phyloP scores from a whole-genome alignment of 352 stramenopile genomes.

The Phytophthora fragariae region DNA sequence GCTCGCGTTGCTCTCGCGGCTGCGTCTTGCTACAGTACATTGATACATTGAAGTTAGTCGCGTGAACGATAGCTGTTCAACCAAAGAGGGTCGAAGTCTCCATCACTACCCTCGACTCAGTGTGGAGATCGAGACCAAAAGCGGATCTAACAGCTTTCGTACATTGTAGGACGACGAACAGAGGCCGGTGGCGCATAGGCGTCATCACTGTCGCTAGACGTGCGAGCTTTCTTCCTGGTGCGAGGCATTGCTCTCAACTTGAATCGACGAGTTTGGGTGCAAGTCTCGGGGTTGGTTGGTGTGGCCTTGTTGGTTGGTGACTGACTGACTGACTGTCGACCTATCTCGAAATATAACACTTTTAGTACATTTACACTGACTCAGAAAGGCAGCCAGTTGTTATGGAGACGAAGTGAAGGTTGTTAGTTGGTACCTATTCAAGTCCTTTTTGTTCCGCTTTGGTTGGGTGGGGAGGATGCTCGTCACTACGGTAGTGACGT shows the following conservation, averaged over 20 bases:
- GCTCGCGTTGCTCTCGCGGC: slow-evolving; percentile 40
- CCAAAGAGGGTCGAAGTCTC: neutral
- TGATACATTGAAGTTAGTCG: neutral
- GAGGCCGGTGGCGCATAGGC: slow-evolving; percentile 35
- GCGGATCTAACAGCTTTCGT: slow-evolving; percentile 29
- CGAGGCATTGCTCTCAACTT: slow-evolving; percentile 35
- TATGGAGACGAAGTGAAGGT: slow-evolving; percentile 4
- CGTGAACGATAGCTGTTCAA: neutral
- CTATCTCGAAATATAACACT: slow-evolving; percentile 35
- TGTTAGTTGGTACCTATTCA: neutral
- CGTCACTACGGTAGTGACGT: slow-evolving; percentile 15
- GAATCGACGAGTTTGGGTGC: slow-evolving; percentile 3
- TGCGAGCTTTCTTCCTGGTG: slow-evolving; percentile 38
- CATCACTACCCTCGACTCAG: neutral
- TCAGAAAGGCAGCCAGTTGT: slow-evolving; percentile 25
- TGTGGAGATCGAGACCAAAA: neutral
- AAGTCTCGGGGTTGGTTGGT: neutral
- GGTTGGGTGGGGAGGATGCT: slow-evolving; percentile 4
- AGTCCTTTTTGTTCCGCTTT: neutral
- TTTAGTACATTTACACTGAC: slow-evolving; percentile 22
- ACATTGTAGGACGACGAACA: slow-evolving; percentile 42
- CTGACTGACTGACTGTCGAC: slow-evolving; percentile 6
- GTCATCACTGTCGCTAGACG: slow-evolving; percentile 30
- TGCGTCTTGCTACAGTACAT: slow-evolving; percentile 33
- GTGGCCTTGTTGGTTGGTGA: neutral